phyloP scores from a whole-genome alignment of 2,329 filamentous ascomycete genomes.

The Phialocephala sp. region DNA sequence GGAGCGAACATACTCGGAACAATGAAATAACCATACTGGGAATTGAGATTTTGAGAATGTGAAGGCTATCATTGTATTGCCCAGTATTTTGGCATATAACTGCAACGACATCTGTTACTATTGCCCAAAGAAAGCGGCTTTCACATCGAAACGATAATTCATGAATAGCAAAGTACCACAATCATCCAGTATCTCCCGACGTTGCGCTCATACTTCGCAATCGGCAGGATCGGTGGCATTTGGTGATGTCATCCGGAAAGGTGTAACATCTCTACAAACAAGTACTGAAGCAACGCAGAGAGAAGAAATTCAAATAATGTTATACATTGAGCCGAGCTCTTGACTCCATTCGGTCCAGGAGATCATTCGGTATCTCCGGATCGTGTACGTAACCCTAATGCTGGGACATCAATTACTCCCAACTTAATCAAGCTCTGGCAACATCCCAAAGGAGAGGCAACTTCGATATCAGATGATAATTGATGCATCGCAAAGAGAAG shows the following conservation, averaged over 20 bases:
- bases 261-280: not conserved
- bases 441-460: not conserved
- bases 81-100: too few relatives aligned
- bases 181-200: too few relatives aligned
- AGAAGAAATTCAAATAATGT: not conserved
- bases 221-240: too few relatives aligned
- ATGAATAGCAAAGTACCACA: too few relatives aligned
- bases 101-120: too few relatives aligned
- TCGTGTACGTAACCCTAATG: not conserved
- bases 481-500: constrained; percentile 1
- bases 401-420: not conserved
- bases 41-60: not conserved
- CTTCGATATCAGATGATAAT: not conserved
- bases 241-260: too few relatives aligned
- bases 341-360: not conserved
- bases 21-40: not conserved
- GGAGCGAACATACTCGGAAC: not conserved
- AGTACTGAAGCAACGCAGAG: not conserved
- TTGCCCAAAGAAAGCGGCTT: too few relatives aligned
- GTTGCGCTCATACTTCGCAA: too few relatives aligned
- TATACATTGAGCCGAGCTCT: not conserved
- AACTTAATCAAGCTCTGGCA: not conserved
- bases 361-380: not conserved
- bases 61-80: not conserved
- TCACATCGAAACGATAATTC: too few relatives aligned